Conservation (phyloP, 352 stramenopile species). For the Pythium plurisporium region DNA sequence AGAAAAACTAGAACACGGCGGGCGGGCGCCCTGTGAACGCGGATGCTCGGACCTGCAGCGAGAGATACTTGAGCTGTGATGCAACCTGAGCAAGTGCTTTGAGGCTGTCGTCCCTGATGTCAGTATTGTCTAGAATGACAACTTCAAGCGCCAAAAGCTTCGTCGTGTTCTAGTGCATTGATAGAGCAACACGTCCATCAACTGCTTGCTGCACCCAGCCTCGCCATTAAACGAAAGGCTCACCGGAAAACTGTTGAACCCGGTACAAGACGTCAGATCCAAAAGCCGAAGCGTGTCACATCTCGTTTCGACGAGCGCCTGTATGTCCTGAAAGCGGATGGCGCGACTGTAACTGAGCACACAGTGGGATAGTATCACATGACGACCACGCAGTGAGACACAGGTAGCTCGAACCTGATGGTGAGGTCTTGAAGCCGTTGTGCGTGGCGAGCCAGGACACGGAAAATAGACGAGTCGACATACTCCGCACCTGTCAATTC, state of each 20-base stretch:
- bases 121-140: conserved; percentile 58
- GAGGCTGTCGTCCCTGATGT: conserved; percentile 43
- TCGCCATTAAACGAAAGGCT: not conserved
- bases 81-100: conserved; percentile 27
- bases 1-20: too few relatives aligned
- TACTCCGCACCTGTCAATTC: conserved; percentile 41
- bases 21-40: too few relatives aligned
- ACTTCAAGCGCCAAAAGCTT: conserved; percentile 42
- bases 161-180: conserved; percentile 19
- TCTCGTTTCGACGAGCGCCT: conserved; percentile 27
- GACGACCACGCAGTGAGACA: not conserved
- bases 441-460: conserved; percentile 28
- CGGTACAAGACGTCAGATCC: conserved; percentile 49
- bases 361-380: not conserved
- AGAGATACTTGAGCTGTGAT: conserved; percentile 52
- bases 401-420: conserved; percentile 32
- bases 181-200: not conserved
- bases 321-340: conserved; percentile 29
- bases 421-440: conserved; percentile 37
- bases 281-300: conserved; percentile 36
- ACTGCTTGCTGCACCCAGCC: not conserved
- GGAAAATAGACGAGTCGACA: conserved; percentile 45
- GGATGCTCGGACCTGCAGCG: conserved; percentile 41
- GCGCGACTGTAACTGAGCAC: conserved; percentile 28
- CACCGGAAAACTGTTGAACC: conserved; percentile 22